Evolutionary conservation across 495 filamentous ascomycete species (phyloP), one percentile per base, ranked within the genome.

Genomic region (Halenospora varia): DNA sequence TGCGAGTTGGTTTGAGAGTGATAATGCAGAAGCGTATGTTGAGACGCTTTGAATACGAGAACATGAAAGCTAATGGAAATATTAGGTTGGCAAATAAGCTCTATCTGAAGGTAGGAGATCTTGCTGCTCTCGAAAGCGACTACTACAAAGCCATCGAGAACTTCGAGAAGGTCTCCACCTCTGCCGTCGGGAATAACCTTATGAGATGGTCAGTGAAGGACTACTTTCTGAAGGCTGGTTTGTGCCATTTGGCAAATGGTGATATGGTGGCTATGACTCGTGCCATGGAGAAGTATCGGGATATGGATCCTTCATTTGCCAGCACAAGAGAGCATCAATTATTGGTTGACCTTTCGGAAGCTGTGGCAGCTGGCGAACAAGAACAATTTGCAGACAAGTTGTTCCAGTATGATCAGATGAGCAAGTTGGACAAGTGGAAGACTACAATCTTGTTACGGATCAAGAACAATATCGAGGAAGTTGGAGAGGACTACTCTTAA

Each of bases 381-480:
- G 91, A 95, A 55, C 75, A 71, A 29, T 97, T 94, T 61, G 83
- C 84, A 10, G 90, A 95, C 66, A 92, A 90, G 73, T 75, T 96
- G 51, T 93, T 87, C 73, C 82, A 88, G 62, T 96, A 77, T 66
- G 88, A 96, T 71, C 88, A 92, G 75, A 78, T 96, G 75, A 92
- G 87, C 73, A 89, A 90, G 75, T 74, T 96, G 65, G 90, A 96
- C 67, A 91, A 92, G 76, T 97, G 93, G 92, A 93, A 96, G 85
- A 95, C 88, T 54, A 90, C 87, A 39, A 79, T 96, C 39, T 72
- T 96, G 49, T 70, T 96, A 64, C 80, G 84, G 65, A 77, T 96
- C 65, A 96, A 96, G 82, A 84, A 84, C 65, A 78, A 74, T 51
- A 92, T 95, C 64, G 87, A 90, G 74, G 82, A 84, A 66, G 78